These are phyloP conservation scores for Neocatenulostroma microsporum DNA, from an alignment of 2,329 filamentous ascomycete genomes.

Conservation along the genomic window DNA sequence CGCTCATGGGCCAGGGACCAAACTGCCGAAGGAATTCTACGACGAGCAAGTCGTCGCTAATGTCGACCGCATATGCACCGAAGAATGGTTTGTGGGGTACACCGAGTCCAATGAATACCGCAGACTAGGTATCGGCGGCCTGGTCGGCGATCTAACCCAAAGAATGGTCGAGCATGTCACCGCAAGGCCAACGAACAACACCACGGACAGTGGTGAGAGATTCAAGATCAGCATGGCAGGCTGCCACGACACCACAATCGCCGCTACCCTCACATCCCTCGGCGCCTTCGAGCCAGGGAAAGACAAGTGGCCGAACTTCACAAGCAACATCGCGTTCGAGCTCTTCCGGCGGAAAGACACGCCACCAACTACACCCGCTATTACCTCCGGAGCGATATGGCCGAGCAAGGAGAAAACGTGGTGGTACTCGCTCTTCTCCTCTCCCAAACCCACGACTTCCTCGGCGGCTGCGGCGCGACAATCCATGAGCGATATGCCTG, in stretches of 20 bases:
- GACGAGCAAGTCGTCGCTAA: conserved; percentile 62
- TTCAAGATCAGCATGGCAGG: conserved; percentile 74
- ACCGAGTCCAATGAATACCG: conserved; percentile 78
- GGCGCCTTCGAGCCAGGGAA: conserved; percentile 64
- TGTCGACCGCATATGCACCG: conserved; percentile 65
- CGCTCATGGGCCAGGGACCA: conserved; percentile 73
- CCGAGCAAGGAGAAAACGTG: conserved; percentile 19
- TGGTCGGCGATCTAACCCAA: conserved; percentile 72
- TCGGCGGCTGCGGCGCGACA: conserved; percentile 39
- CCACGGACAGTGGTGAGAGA: conserved; percentile 31
- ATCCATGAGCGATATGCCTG: conserved; percentile 48
- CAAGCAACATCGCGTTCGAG: conserved; percentile 84
- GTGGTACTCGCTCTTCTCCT: conserved; percentile 23
- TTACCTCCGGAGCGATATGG: conserved; percentile 16
- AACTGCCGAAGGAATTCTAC: conserved; percentile 79
- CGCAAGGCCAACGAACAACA: neutral
- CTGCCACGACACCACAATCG: conserved; percentile 91
- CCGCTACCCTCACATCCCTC: conserved; percentile 67
- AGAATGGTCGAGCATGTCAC: conserved; percentile 39
- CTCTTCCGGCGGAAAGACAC: conserved; percentile 57
- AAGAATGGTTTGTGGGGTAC: conserved; percentile 92
- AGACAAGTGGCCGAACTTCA: conserved; percentile 81
- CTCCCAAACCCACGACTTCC: conserved; percentile 3
- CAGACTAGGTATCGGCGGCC: conserved; percentile 73
- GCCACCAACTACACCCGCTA: conserved; percentile 20